These are phyloP conservation scores for Hebeloma cylindrosporum DNA, from an alignment of 768 basidiomycete genomes.

Conservation along the genomic window DNA sequence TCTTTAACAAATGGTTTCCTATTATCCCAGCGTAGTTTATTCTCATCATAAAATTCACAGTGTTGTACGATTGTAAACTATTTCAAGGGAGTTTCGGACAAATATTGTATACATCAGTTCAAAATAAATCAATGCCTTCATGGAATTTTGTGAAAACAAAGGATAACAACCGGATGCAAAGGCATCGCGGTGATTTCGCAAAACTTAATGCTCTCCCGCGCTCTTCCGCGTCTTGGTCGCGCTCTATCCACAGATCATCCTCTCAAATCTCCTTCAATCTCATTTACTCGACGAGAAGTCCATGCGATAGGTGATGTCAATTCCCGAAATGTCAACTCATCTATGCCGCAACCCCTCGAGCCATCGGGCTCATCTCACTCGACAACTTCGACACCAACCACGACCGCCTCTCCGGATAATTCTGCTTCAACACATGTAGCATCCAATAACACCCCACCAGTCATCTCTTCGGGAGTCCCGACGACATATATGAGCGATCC, in stretches of 20 bases:
- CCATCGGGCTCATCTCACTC: slow-evolving; percentile 13
- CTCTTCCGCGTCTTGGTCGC: slow-evolving; percentile 20
- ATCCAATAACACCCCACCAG: slow-evolving; percentile 11
- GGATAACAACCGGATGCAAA: no score
- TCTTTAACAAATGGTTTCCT: slow-evolving; percentile 49
- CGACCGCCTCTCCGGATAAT: slow-evolving; percentile 7
- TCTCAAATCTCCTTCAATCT: slow-evolving; percentile 2
- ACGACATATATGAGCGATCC: slow-evolving; percentile 18
- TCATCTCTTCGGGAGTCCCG: slow-evolving; percentile 20
- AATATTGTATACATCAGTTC: no score
- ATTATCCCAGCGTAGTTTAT: slow-evolving; percentile 34
- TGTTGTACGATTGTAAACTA: no score
- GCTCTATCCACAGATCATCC: slow-evolving; percentile 9
- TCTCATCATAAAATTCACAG: no score
- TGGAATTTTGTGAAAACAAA: no score
- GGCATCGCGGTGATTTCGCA: no score
- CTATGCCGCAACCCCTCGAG: slow-evolving; percentile 26
- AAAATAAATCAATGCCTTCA: no score
- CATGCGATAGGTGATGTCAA: slow-evolving; percentile 18
- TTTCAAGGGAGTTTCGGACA: no score
- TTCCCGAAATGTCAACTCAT: slow-evolving; percentile 8
- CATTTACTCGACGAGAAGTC: slow-evolving; percentile 6
- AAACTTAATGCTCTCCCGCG: slow-evolving; percentile 24
- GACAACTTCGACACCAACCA: slow-evolving; percentile 14
- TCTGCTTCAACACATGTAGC: slow-evolving; percentile 1